A percentile compares a stretch with the other conserved stretches of the same genome.
Evolutionary conservation across 805 yeast genomes (phyloP).

Genomic region (Kuraishia hungarica): DNA sequence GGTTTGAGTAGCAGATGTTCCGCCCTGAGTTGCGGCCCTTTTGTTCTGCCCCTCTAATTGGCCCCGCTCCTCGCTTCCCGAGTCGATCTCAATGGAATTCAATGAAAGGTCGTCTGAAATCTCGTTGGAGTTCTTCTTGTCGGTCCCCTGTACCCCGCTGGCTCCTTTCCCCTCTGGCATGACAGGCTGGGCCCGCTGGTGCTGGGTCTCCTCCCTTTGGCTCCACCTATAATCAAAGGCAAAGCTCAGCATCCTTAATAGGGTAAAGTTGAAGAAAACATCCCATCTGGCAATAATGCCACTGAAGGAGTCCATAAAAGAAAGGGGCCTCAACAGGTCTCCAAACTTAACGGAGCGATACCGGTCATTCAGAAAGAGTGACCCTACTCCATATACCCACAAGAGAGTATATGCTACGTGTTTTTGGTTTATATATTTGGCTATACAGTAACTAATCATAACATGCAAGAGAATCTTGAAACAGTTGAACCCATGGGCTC

Average conservation of each 20-base stretch:
- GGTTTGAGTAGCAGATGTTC: no score
- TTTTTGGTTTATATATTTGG: conserved; percentile 26
- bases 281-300: conserved; percentile 93
- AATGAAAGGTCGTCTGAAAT: conserved; percentile 2
- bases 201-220: neutral
- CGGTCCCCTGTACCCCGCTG: no score
- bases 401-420: conserved; percentile 33
- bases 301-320: conserved; percentile 52
- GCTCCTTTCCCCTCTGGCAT: no score
- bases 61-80: conserved; percentile 5
- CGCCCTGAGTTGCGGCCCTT: no score
- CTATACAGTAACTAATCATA: conserved; percentile 40
- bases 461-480: conserved; percentile 56
- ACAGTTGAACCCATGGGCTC: conserved; percentile 74
- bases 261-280: conserved; percentile 85
- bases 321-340: conserved; percentile 28
- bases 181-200: no score
- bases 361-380: conserved; percentile 71
- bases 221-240: conserved; percentile 65
- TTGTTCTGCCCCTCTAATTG: no score
- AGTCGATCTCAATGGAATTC: conserved; percentile 8
- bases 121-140: conserved; percentile 4
- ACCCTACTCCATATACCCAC: conserved; percentile 77
- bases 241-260: conserved; percentile 76
- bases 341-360: conserved; percentile 48